A percentile compares a stretch with the other conserved stretches of the same genome.
Evolutionary conservation across 495 filamentous ascomycete species (phyloP).

Genomic region (Neurospora sp.): DNA sequence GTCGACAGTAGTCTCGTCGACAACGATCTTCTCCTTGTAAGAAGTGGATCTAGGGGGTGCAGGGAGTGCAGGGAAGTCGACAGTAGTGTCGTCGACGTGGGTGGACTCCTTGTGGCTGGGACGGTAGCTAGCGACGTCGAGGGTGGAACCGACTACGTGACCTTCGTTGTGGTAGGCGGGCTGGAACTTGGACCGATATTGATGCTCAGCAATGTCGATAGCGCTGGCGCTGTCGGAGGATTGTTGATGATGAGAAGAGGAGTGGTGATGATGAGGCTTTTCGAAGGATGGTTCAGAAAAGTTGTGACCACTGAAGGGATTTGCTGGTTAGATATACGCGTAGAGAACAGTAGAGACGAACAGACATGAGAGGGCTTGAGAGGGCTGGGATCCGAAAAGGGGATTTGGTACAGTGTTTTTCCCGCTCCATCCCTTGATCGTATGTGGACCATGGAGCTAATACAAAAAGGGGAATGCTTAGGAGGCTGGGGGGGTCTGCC

Average conservation of each 20-base stretch:
- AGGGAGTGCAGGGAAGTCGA: conserved; percentile 27
- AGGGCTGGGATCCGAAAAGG: background rate
- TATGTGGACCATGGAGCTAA: background rate
- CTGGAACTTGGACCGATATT: conserved; percentile 71
- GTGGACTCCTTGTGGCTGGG: conserved; percentile 19
- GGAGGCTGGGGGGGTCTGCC: background rate
- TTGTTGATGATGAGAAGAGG: background rate
- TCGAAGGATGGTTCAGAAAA: background rate
- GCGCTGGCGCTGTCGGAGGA: conserved; percentile 10
- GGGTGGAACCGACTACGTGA: conserved; percentile 39
- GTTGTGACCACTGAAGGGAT: background rate
- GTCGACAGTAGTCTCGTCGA: conserved; percentile 27
- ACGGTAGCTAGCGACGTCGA: conserved; percentile 28
- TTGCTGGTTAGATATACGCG: background rate
- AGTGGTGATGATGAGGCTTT: background rate
- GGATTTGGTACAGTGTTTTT: background rate
- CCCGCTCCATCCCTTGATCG: background rate
- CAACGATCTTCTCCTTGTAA: conserved; percentile 22
- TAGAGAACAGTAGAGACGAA: background rate
- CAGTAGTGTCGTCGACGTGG: conserved; percentile 39
- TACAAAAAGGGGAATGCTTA: background rate
- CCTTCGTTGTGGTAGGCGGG: conserved; percentile 54
- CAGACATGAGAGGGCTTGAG: background rate
- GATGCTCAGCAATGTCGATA: conserved; percentile 75
- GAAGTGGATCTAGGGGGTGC: conserved; percentile 7